Base-by-base conservation (phyloP, 768 basidiomycete genomes). In the Leccinum disarticulatum region DNA sequence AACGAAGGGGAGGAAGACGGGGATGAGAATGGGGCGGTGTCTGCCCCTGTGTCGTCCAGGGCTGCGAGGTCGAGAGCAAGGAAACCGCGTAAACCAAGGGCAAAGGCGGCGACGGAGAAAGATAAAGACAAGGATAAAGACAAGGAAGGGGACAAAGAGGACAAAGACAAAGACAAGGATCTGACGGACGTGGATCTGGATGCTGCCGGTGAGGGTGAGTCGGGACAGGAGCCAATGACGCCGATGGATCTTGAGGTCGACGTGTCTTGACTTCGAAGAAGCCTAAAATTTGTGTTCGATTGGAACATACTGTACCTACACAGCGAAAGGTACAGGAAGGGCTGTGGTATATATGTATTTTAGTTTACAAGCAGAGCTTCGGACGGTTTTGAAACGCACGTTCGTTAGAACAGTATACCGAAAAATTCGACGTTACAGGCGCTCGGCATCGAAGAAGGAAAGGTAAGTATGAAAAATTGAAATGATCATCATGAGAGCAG, bases 171-270 rank as follows among this genome's bases (percentile, higher is more conserved):
- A 4, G 41, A 46, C 43, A 73, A 64, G 51, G 73, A 76, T n/a
- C 19, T 55, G 56, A 64, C 74, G 43, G 75, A 67, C 33, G 68
- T 73, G 46, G 76, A 76, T 55, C 61, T 69, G 48, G 65, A 71
- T 57, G 54, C 69, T 61, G 47, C 64, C 3, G 66, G 63, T 14
- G 68, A 71, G 33, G 61, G 60, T n/a, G 77, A 77, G 62, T 66
- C 71, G 17, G 73, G 66, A 8, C 66, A 73, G 28, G 74, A 74
- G 47, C 70, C 76, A 3, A 72, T 70, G 54, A 74, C 78, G 7
- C 76, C 76, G 8, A 64, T 76, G 64, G 77, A 78, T 51, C 57
- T 68, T 17, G 77, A 78, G 27, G 64, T 78, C 30, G 76, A 77
- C 30, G 62, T 68, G 33, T 73, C 66, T 46, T 70, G 87, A 80